Evolutionary conservation across 495 filamentous ascomycete genomes (phyloP).

Genomic region (Pseudevernia furfuracea): DNA sequence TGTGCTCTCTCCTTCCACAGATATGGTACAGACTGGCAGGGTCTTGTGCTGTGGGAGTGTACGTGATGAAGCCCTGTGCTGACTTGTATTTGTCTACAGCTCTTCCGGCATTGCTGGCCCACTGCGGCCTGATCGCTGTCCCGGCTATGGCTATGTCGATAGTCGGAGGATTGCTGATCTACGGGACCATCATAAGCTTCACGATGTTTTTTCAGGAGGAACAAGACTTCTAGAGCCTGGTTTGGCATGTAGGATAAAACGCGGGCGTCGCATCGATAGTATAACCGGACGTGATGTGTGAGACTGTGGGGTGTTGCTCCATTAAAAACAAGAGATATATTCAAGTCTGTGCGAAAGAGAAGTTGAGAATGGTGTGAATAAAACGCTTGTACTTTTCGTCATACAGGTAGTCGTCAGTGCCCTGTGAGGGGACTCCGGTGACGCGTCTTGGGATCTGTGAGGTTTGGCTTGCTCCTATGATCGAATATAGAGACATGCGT

Average conservation of each 20-base stretch:
- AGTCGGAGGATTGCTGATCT: slow-evolving; percentile 85
- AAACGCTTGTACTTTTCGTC: background rate
- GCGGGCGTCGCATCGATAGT: background rate
- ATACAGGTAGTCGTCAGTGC: background rate
- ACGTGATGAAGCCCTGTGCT: background rate
- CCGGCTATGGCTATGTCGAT: slow-evolving; percentile 96
- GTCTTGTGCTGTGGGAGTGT: background rate
- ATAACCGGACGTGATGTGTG: background rate
- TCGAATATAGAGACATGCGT: background rate
- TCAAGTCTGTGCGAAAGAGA: background rate
- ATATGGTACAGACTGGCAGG: too few species aligned
- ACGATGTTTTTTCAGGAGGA: slow-evolving; percentile 97
- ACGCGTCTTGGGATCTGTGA: background rate
- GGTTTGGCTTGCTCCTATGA: background rate
- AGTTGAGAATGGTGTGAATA: background rate
- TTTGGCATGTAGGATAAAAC: slow-evolving; percentile 8
- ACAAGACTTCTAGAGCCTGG: slow-evolving; percentile 58
- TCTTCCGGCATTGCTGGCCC: slow-evolving; percentile 82
- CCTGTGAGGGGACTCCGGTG: background rate
- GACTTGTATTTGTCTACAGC: slow-evolving; percentile 44
- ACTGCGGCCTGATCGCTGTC: slow-evolving; percentile 67
- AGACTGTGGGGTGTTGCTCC: background rate
- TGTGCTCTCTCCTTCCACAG: slow-evolving; percentile 30
- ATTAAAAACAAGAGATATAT: background rate
- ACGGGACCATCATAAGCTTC: slow-evolving; percentile 96